Conservation (phyloP, 768 basidiomycete species). For the Zangia roseola region DNA sequence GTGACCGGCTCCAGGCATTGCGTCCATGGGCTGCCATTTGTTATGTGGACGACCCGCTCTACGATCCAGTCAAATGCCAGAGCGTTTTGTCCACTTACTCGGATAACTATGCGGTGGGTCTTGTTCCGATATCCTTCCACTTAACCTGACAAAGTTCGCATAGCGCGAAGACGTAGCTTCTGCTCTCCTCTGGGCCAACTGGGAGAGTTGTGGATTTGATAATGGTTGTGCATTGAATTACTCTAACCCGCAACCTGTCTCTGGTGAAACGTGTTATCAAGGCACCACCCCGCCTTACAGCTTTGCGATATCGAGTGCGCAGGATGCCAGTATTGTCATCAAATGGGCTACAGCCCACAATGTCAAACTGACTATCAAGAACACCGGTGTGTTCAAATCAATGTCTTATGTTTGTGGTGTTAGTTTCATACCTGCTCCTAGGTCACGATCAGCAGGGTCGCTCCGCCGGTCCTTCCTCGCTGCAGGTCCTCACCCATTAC, state of each 20-base stretch:
- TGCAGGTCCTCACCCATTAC: conserved; percentile 24
- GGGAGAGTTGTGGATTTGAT: conserved; percentile 19
- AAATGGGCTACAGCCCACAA: conserved; percentile 20
- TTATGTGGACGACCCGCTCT: conserved; percentile 19
- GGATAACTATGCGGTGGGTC: conserved; percentile 9
- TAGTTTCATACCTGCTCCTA: neutral
- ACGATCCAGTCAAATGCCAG: conserved; percentile 15
- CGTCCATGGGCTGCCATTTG: conserved; percentile 24
- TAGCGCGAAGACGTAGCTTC: conserved; percentile 20
- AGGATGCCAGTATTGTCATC: conserved; percentile 20
- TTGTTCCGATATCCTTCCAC: neutral
- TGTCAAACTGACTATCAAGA: conserved; percentile 23
- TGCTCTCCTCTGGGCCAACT: conserved; percentile 25
- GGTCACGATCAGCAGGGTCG: conserved; percentile 24
- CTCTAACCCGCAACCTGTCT: conserved; percentile 16
- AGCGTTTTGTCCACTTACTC: conserved; percentile 9
- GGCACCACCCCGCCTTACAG: conserved; percentile 23
- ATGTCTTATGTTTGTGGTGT: no score
- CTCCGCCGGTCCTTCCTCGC: conserved; percentile 22
- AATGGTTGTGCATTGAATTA: conserved; percentile 20
- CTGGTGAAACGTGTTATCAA: conserved; percentile 12
- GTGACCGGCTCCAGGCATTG: conserved; percentile 17
- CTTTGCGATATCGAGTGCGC: conserved; percentile 13
- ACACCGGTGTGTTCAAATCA: conserved; percentile 14
- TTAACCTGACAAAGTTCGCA: neutral